Percentiles rank a stretch among this genome's conserved stretches.
phyloP scores from a whole-genome alignment of 2,329 filamentous ascomycete species.

The Pleoardoris graminearum region DNA sequence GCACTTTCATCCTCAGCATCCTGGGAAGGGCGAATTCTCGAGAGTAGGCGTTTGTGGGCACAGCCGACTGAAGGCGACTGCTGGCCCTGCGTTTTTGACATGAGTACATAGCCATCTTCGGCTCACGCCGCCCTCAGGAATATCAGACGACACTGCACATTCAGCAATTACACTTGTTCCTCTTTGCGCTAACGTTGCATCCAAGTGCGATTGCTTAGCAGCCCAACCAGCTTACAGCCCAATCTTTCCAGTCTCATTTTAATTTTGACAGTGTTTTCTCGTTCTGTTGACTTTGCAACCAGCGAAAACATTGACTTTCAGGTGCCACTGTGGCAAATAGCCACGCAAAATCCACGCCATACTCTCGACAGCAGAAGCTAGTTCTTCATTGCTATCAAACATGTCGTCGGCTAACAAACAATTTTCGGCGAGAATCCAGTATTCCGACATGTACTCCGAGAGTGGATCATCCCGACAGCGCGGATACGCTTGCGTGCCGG shows the following conservation, averaged over 20 bases:
- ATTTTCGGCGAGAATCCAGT: not conserved
- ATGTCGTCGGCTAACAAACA: not conserved
- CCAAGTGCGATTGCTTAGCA: too few relatives aligned
- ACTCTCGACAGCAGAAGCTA: too few relatives aligned
- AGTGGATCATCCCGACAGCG: not conserved
- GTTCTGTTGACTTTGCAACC: too few relatives aligned
- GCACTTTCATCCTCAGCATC: not conserved
- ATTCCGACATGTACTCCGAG: conserved; percentile 1
- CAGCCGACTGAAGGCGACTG: not conserved
- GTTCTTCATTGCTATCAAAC: too few relatives aligned
- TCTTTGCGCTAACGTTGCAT: not conserved
- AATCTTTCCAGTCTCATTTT: not conserved
- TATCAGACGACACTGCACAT: conserved; percentile 1
- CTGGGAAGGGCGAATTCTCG: not conserved
- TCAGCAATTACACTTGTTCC: not conserved
- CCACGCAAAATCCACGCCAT: too few relatives aligned
- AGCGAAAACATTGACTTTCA: too few relatives aligned
- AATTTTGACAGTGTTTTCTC: too few relatives aligned
- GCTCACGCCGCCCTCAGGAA: conserved; percentile 5
- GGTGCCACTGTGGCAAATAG: too few relatives aligned
- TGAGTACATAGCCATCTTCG: conserved; percentile 6
- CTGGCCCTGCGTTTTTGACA: not conserved
- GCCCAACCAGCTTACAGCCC: too few relatives aligned
- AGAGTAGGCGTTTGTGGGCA: not conserved
- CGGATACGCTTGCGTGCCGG: conserved; percentile 9